These are phyloP conservation scores for Crepidotus variabilis DNA, from an alignment of 768 basidiomycete genomes.

Conservation along the genomic window DNA sequence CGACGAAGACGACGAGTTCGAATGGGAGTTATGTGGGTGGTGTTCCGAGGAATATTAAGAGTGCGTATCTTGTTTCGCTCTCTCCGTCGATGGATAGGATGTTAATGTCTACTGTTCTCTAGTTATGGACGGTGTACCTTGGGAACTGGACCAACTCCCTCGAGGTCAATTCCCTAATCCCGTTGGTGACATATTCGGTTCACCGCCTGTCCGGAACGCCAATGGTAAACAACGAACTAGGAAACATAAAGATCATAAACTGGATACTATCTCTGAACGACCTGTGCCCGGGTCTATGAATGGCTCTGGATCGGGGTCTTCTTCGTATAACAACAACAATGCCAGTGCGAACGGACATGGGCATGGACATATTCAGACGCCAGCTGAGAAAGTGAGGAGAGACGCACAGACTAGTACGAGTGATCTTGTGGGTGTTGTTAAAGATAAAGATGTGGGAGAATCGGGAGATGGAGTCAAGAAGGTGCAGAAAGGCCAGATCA, in stretches of 20 bases:
- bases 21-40: background rate
- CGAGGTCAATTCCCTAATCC: constrained; percentile 61
- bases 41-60: constrained; percentile 72
- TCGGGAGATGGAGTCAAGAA: constrained; percentile 50
- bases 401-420: constrained; percentile 77
- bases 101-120: constrained; percentile 4
- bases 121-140: constrained; percentile 80
- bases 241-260: constrained; percentile 44
- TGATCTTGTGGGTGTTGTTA: constrained; percentile 43
- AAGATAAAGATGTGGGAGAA: constrained; percentile 29
- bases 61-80: constrained; percentile 42
- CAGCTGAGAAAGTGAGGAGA: constrained; percentile 37
- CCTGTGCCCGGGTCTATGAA: too few species aligned
- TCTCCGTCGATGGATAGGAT: background rate
- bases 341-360: background rate
- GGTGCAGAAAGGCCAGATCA: constrained; percentile 88
- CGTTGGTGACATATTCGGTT: constrained; percentile 58
- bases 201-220: constrained; percentile 44
- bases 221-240: constrained; percentile 53
- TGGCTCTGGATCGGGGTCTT: too few species aligned
- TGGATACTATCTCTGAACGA: background rate
- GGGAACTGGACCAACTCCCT: constrained; percentile 68
- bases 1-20: constrained; percentile 4
- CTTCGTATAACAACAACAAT: background rate
- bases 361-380: background rate